Evolutionary conservation across 345 rosid genomes (phyloP).

Genomic region (Lepidium sativum): DNA sequence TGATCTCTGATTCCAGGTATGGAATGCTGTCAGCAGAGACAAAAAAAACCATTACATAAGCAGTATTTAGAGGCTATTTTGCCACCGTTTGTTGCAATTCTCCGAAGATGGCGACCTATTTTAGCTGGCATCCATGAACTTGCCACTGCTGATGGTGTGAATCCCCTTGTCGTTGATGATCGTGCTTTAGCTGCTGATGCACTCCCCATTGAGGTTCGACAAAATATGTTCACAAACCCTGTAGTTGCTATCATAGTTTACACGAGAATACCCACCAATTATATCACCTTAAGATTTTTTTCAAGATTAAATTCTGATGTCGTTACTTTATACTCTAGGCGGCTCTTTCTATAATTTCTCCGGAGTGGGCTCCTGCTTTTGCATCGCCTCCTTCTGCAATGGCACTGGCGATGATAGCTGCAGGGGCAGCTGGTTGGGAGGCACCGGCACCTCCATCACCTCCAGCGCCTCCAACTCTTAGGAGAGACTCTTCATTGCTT

Average conservation of each 20-base stretch:
- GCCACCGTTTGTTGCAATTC: slow-evolving; percentile 91
- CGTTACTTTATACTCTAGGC: slow-evolving; percentile 41
- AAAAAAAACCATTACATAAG: slow-evolving; percentile 67
- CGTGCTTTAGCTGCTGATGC: slow-evolving; percentile 93
- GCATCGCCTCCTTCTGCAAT: slow-evolving; percentile 98
- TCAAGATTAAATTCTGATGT: neutral
- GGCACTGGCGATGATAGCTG: slow-evolving; percentile 99
- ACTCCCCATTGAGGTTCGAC: slow-evolving; percentile 73
- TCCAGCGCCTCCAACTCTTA: slow-evolving; percentile 44
- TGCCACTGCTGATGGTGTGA: slow-evolving; percentile 80
- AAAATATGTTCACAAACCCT: neutral
- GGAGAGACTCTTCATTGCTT: slow-evolving; percentile 71
- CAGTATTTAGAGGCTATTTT: slow-evolving; percentile 83
- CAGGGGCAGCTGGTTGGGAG: slow-evolving; percentile 94
- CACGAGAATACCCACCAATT: neutral
- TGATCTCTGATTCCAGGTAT: slow-evolving; percentile 42
- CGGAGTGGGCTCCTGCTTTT: slow-evolving; percentile 97
- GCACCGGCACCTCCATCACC: slow-evolving; percentile 37
- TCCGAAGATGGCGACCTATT: slow-evolving; percentile 97
- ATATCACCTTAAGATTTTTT: too few species aligned
- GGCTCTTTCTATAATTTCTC: slow-evolving; percentile 90
- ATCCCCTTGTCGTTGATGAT: slow-evolving; percentile 87
- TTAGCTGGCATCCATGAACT: slow-evolving; percentile 95
- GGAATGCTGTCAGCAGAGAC: slow-evolving; percentile 89
- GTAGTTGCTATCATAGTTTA: neutral